Evolutionary conservation across 441 rosid species (phyloP).

Genomic region (Erodium trifolium): DNA sequence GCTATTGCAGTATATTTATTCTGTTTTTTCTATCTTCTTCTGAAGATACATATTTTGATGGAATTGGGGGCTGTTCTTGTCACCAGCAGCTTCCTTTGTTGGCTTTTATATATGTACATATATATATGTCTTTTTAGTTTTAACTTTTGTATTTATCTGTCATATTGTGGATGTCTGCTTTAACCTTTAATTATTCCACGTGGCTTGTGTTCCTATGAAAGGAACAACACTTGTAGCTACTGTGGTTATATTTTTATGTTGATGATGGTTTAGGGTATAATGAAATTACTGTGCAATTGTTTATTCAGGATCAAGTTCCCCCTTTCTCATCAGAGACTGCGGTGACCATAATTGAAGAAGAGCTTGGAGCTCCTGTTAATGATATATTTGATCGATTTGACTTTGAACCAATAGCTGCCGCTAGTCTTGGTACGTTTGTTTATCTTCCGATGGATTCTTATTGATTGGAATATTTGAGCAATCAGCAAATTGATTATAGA

Average conservation of each 20-base stretch:
- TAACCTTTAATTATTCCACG: too few relatives aligned
- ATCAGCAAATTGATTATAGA: constrained; percentile 1
- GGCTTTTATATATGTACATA: too few relatives aligned
- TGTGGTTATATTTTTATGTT: neutral
- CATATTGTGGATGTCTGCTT: too few relatives aligned
- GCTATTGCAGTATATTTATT: too few relatives aligned
- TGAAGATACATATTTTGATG: too few relatives aligned
- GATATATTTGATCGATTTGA: constrained; percentile 71
- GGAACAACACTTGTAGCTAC: neutral
- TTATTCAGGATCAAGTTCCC: constrained; percentile 94
- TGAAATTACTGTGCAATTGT: constrained; percentile 14
- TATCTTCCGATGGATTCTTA: constrained; percentile 18
- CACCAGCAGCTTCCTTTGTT: too few relatives aligned
- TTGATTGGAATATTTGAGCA: constrained; percentile 12
- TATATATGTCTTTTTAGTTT: too few relatives aligned
- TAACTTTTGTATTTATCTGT: too few relatives aligned
- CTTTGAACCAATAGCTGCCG: constrained; percentile 92
- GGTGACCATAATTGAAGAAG: constrained; percentile 72
- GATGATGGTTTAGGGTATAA: constrained; percentile 11
- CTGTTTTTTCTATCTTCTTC: too few relatives aligned
- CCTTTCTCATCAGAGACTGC: constrained; percentile 93
- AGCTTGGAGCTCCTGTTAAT: constrained; percentile 73
- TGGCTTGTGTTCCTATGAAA: neutral
- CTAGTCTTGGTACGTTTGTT: constrained; percentile 69
- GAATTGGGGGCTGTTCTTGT: too few relatives aligned